These are phyloP conservation scores for Xanthoparmelia taractica DNA, from an alignment of 495 filamentous ascomycete genomes.

Conservation along the genomic window DNA sequence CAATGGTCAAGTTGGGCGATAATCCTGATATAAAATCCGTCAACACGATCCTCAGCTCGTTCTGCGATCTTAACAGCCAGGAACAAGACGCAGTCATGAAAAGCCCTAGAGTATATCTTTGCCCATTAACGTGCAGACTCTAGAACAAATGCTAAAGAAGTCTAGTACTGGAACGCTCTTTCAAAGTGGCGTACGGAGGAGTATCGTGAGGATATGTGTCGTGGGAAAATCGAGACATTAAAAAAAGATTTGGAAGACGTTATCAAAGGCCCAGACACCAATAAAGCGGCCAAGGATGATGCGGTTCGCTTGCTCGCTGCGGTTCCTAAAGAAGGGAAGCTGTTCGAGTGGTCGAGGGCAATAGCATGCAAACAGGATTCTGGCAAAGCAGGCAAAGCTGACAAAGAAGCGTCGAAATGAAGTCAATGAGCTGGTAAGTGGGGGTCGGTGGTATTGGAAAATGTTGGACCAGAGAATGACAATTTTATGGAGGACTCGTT, in stretches of 20 bases:
- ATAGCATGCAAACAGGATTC: slow-evolving; percentile 15
- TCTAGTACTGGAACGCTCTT: not conserved
- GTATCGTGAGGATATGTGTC: not conserved
- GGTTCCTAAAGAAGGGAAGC: not conserved
- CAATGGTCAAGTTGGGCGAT: not conserved
- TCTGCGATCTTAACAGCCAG: not conserved
- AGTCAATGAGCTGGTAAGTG: not conserved
- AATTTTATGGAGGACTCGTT: too few species aligned
- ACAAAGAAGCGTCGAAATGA: not conserved
- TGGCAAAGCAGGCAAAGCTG: not conserved
- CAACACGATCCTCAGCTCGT: not conserved
- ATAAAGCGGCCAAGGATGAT: not conserved
- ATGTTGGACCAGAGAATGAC: too few species aligned
- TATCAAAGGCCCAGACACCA: not conserved
- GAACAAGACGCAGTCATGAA: not conserved
- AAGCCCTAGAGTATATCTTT: not conserved
- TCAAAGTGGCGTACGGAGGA: not conserved
- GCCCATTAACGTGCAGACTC: not conserved
- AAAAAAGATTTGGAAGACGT: not conserved
- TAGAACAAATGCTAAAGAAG: not conserved
- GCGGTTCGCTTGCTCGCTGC: slow-evolving; percentile 1
- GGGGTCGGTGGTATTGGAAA: too few species aligned
- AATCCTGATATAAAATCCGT: not conserved
- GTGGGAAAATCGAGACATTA: not conserved
- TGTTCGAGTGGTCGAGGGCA: slow-evolving; percentile 5